Conservation (phyloP, 2,329 filamentous ascomycete genomes). For the Pseudodiploospora longispora region DNA sequence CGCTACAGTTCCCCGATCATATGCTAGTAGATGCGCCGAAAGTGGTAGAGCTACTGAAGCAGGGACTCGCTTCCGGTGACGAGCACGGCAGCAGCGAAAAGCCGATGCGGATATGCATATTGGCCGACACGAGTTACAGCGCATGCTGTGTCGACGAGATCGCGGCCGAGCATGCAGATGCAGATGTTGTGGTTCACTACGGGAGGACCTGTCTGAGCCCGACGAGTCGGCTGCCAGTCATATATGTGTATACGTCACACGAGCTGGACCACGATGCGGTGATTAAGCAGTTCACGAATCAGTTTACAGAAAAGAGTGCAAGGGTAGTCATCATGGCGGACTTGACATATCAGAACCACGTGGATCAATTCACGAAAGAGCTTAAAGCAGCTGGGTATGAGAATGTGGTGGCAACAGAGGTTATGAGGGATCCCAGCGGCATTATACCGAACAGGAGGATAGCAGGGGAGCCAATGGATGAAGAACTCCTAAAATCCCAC, state of each 20-base stretch:
- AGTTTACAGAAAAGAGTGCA: slow-evolving; percentile 55
- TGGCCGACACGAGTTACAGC: slow-evolving; percentile 94
- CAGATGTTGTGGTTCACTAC: slow-evolving; percentile 90
- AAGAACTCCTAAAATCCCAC: slow-evolving; percentile 52
- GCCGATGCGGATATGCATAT: slow-evolving; percentile 57
- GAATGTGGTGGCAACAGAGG: slow-evolving; percentile 58
- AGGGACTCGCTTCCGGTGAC: slow-evolving; percentile 16
- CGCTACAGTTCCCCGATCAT: slow-evolving; percentile 89
- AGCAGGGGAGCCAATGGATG: slow-evolving; percentile 29
- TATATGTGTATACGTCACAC: slow-evolving; percentile 81
- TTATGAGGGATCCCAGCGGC: slow-evolving; percentile 72
- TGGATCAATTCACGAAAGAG: slow-evolving; percentile 46
- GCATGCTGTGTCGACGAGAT: slow-evolving; percentile 96
- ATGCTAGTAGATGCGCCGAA: slow-evolving; percentile 83
- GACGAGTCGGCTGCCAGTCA: slow-evolving; percentile 75
- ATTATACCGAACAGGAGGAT: slow-evolving; percentile 77
- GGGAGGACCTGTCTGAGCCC: slow-evolving; percentile 87
- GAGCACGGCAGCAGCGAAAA: slow-evolving; percentile 7
- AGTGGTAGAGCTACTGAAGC: slow-evolving; percentile 54
- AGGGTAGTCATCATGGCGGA: slow-evolving; percentile 81
- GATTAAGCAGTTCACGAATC: slow-evolving; percentile 52
- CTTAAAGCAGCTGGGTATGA: slow-evolving; percentile 60
- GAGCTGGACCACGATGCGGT: slow-evolving; percentile 55
- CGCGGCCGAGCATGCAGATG: slow-evolving; percentile 85
- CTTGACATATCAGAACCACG: slow-evolving; percentile 73